Percentiles rank a stretch among this genome's conserved stretches.
phyloP scores from a whole-genome alignment of 176 grass and related monocot genomes.

The Eragrostis curvula region DNA sequence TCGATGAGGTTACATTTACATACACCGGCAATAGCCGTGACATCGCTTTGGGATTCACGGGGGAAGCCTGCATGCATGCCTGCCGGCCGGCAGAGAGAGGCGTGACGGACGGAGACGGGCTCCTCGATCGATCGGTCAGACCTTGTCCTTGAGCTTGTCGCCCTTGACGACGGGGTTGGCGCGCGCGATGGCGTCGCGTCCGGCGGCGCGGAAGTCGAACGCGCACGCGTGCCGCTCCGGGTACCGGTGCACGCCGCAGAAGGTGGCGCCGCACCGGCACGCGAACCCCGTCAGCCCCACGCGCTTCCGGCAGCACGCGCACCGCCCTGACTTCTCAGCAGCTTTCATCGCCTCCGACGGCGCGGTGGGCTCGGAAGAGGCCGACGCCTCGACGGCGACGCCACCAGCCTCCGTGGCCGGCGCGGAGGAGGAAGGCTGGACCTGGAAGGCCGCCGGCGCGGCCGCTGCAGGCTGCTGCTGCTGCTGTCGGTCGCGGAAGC shows the following conservation, averaged over 20 bases:
- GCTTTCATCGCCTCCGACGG: too few species aligned
- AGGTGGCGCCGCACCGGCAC: slow-evolving; percentile 48
- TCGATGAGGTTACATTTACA: not conserved
- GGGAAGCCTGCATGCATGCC: too few species aligned
- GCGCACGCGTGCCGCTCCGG: slow-evolving; percentile 50
- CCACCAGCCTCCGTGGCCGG: not conserved
- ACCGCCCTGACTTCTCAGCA: too few species aligned
- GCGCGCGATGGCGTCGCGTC: slow-evolving; percentile 47
- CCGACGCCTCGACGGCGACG: too few species aligned
- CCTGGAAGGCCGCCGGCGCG: not conserved
- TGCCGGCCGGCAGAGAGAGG: not conserved
- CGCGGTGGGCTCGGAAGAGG: not conserved
- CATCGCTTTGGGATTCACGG: not conserved
- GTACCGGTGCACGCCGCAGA: slow-evolving; percentile 55
- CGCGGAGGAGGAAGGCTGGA: slow-evolving; percentile 12
- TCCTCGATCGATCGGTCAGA: too few species aligned
- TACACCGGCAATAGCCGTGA: not conserved
- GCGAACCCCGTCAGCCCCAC: slow-evolving; percentile 45
- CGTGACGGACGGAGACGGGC: too few species aligned
- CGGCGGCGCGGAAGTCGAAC: slow-evolving; percentile 55
- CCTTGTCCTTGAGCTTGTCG: slow-evolving; percentile 52
- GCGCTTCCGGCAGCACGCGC: slow-evolving; percentile 48
- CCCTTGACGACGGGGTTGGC: slow-evolving; percentile 53
- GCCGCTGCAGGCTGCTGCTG: not conserved
- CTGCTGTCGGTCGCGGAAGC: slow-evolving; percentile 31